phyloP scores from a whole-genome alignment of 2,329 filamentous ascomycete genomes.

The Cephalotrichum gorgonifer region DNA sequence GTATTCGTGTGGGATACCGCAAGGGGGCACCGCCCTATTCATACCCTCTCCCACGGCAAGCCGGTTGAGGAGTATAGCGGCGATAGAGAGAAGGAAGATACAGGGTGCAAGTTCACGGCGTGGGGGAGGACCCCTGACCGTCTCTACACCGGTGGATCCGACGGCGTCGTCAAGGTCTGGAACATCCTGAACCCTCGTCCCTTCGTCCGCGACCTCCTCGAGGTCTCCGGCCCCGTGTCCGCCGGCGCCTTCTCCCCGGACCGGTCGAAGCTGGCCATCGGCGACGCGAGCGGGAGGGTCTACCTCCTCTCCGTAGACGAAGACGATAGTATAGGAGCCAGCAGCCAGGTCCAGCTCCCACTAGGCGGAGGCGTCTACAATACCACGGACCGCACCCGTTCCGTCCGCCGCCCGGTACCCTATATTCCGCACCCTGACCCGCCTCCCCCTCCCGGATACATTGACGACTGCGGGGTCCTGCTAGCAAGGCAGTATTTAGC shows the following conservation, averaged over 20 bases:
- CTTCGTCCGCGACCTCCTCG: slow-evolving; percentile 41
- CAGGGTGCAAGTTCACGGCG: slow-evolving; percentile 52
- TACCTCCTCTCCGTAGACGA: slow-evolving; percentile 42
- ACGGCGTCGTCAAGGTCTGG: slow-evolving; percentile 54
- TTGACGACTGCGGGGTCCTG: slow-evolving; percentile 14
- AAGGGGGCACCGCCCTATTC: slow-evolving; percentile 42
- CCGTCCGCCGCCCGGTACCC: slow-evolving; percentile 32
- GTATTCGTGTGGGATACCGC: slow-evolving; percentile 56
- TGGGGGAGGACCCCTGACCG: slow-evolving; percentile 48
- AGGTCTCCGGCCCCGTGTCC: slow-evolving; percentile 45
- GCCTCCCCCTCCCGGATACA: slow-evolving; percentile 18
- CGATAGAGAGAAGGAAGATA: slow-evolving; percentile 44
- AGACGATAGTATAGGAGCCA: slow-evolving; percentile 22
- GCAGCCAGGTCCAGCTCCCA: slow-evolving; percentile 25
- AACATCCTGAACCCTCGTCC: slow-evolving; percentile 37
- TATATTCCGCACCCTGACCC: slow-evolving; percentile 40
- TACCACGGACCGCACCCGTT: slow-evolving; percentile 11
- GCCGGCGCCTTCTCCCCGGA: slow-evolving; percentile 49
- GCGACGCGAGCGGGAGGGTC: slow-evolving; percentile 51
- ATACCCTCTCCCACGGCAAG: slow-evolving; percentile 42
- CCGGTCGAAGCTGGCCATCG: slow-evolving; percentile 42
- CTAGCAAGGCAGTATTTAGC: slow-evolving; percentile 24
- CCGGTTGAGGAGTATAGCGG: slow-evolving; percentile 27
- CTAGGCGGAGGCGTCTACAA: slow-evolving; percentile 13
- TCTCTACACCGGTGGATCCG: slow-evolving; percentile 54